Percentiles rank a stretch among this genome's conserved stretches.
Evolutionary conservation across 169 alveolate species (phyloP).

Genomic region (Plasmodium reichenowi): DNA sequence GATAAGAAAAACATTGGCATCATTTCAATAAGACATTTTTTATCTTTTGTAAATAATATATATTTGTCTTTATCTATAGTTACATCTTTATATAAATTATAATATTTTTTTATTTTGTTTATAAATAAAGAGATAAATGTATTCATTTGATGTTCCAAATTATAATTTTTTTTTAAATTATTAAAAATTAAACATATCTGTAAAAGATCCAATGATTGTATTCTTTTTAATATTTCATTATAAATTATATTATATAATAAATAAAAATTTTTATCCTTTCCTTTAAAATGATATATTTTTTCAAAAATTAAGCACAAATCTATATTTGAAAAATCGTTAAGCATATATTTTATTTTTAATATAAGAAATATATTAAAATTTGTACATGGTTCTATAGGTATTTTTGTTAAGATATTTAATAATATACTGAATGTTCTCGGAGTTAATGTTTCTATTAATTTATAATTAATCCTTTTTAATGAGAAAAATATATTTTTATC

Average conservation of each 20-base stretch:
- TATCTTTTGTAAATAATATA: slow-evolving; percentile 28
- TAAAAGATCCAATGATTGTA: slow-evolving; percentile 17
- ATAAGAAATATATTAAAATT: slow-evolving; percentile 22
- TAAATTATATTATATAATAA: slow-evolving; percentile 9
- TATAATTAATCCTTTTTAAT: slow-evolving; percentile 6
- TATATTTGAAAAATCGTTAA: slow-evolving; percentile 37
- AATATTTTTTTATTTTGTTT: slow-evolving; percentile 34
- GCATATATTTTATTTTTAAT: slow-evolving; percentile 9
- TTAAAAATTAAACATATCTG: slow-evolving; percentile 54
- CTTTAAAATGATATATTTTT: neutral
- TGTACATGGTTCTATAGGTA: neutral
- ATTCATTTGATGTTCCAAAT: neutral
- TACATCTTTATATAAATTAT: slow-evolving; percentile 9
- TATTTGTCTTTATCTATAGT: slow-evolving; percentile 23
- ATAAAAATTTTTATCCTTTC: neutral
- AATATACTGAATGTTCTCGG: slow-evolving; percentile 44
- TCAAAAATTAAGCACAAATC: slow-evolving; percentile 43
- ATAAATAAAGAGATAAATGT: slow-evolving; percentile 22
- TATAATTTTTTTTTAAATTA: slow-evolving; percentile 27
- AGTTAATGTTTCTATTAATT: slow-evolving; percentile 7
- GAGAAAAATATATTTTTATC: neutral
- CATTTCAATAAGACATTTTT: slow-evolving; percentile 37
- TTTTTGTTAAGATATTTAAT: slow-evolving; percentile 25
- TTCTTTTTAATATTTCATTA: slow-evolving; percentile 50
- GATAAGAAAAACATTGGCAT: slow-evolving; percentile 67